phyloP scores from a whole-genome alignment of 148 eudicot species.

The Amaranthus cruentus region DNA sequence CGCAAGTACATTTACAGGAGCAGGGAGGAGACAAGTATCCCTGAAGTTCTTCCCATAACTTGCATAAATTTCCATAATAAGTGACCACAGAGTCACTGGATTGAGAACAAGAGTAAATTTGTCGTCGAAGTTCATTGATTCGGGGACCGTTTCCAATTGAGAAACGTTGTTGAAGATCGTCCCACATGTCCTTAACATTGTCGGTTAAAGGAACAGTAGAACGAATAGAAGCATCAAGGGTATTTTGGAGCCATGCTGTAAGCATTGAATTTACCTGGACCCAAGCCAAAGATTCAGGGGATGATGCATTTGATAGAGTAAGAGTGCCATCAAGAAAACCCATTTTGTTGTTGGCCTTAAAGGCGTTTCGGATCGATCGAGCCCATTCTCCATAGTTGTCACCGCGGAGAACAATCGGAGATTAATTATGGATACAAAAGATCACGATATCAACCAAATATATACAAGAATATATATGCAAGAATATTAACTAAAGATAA shows the following conservation, averaged over 20 bases:
- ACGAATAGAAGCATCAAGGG: neutral
- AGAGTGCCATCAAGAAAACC: too few relatives aligned
- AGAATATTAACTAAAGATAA: too few relatives aligned
- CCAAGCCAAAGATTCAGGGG: neutral
- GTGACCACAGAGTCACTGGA: neutral
- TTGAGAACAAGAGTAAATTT: neutral
- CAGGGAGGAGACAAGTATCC: neutral
- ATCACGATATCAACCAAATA: too few relatives aligned
- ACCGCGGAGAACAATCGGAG: neutral
- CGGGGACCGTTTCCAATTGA: neutral
- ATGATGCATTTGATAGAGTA: too few relatives aligned
- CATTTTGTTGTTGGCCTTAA: too few relatives aligned
- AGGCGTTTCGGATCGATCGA: neutral
- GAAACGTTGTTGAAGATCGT: neutral
- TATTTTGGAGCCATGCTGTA: neutral
- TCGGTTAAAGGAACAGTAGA: neutral
- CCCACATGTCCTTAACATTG: neutral
- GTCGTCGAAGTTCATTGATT: neutral
- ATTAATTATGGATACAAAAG: too few relatives aligned
- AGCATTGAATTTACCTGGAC: neutral
- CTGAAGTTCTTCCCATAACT: neutral
- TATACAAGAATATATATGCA: too few relatives aligned
- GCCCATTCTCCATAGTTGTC: neutral
- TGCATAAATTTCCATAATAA: neutral
- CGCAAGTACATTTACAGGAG: neutral